Conservation (phyloP, 805 yeast genomes). For the Novakomyces olei region DNA sequence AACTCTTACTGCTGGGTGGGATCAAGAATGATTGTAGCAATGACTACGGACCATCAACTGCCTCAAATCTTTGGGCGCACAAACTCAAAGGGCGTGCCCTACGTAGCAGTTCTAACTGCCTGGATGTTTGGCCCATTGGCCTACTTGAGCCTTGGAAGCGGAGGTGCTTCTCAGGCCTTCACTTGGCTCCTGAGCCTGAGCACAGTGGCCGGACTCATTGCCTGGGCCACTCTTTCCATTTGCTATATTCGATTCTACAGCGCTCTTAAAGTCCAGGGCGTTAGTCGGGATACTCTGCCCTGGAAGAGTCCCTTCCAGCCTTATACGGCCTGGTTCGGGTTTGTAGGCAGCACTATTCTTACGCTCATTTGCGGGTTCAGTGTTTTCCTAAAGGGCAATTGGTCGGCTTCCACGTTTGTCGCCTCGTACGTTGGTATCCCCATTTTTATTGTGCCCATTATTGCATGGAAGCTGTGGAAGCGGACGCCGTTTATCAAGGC, state of each 20-base stretch:
- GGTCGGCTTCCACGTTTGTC: not conserved
- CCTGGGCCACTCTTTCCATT: slow-evolving; percentile 55
- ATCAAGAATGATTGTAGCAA: slow-evolving; percentile 43
- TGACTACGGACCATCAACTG: slow-evolving; percentile 43
- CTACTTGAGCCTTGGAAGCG: slow-evolving; percentile 19
- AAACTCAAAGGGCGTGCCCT: slow-evolving; percentile 60
- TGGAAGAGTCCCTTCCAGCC: slow-evolving; percentile 53
- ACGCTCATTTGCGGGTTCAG: not conserved
- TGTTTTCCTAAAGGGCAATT: not conserved
- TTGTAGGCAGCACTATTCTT: not conserved
- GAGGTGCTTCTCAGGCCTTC: slow-evolving; percentile 7
- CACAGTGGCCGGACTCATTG: slow-evolving; percentile 37
- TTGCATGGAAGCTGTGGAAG: slow-evolving; percentile 4
- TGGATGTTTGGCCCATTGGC: slow-evolving; percentile 32
- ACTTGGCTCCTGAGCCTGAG: slow-evolving; percentile 11
- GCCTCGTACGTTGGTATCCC: slow-evolving; percentile 2
- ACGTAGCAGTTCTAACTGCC: slow-evolving; percentile 34
- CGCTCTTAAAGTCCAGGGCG: slow-evolving; percentile 46
- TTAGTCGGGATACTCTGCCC: slow-evolving; percentile 42
- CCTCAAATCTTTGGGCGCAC: slow-evolving; percentile 43
- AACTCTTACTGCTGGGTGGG: slow-evolving; percentile 51
- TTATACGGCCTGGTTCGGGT: slow-evolving; percentile 34
- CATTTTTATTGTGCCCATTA: not conserved
- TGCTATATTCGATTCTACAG: slow-evolving; percentile 41
- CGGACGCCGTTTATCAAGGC: slow-evolving; percentile 23